Evolutionary conservation across 306 rosid genomes (phyloP), one percentile per base, ranked within the genome.

Genomic region (Corylus heterophylla): DNA sequence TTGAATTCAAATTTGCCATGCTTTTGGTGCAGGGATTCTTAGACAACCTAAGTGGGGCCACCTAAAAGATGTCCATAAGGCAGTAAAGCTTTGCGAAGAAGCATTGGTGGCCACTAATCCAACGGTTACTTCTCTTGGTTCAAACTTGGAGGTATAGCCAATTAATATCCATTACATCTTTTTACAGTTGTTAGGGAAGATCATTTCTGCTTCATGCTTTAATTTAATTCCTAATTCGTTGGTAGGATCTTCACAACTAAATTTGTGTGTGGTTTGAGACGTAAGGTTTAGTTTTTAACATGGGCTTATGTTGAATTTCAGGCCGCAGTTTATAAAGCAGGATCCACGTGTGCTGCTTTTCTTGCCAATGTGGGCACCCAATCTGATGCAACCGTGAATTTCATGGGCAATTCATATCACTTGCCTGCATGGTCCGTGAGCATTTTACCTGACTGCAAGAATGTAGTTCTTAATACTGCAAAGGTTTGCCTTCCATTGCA

Each of bases 11-110:
- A 27, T 39, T n/a, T 82, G 51, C 76, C 61, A 74, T 78, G 8
- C 72, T 22, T 47, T 16, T 82, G 78, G 75, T 78, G 86, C 91
- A 95, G 99, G 99, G 69, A 82, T 86, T 85, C 58, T 91, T 54
- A 91, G 94, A 73, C 99, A 95, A 71, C 98, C 98, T 0, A 95
- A 95, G 85, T 95, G 98, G 98, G 98, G 98, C 29, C 98, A 95
- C 89, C 91, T 95, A 69, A 92, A 80, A 80, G 98, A 95, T 79
- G 73, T 95, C 77, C 98, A 95, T 37, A 88, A 90, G 84, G 93
- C 94, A 83, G 80, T 95, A 78, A 92, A 92, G 88, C 94, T 91
- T 78, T 90, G 93, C 71, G 96, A 95, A 89, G 87, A 80, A 75
- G 92, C 98, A 59, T 64, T 95, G 67, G 73, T 91, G 78, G 97